Base-by-base conservation (phyloP, 352 stramenopile genomes). In the Elongisporangium anandrum region DNA sequence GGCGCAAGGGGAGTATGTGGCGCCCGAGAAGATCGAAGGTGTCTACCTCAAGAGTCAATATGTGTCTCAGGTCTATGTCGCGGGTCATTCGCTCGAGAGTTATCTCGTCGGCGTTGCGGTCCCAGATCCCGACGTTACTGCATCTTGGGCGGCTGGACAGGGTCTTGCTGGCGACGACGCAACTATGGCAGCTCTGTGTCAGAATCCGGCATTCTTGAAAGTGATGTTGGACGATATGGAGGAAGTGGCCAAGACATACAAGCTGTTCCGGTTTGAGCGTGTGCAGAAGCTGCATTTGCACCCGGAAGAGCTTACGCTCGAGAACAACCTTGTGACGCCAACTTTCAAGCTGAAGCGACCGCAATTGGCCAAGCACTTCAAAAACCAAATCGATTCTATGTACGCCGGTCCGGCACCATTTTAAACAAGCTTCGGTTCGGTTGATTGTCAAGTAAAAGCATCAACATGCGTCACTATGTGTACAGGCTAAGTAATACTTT, bases 341-440 rank as follows among this genome's bases (percentile, higher is more conserved):
- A 98, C 96, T 2, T 98, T 98, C 75, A 99, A 99, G 66, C 83
- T 98, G 66, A 99, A 98, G 75, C 77, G 96, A 0, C 80, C 83
- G 39, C 70, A 97, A 61, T 85, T 98, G 12, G 80, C 96, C 29
- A 82, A 96, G 57, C 74, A 72, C 21, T 97, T 98, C 56, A 22
- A 74, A 22, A 64, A 85, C n/a, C 56, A 96, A 29, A 91, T 98
- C 53, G 65, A 80, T 23, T 60, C 56, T 0, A 78, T 98, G 69
- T 98, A 98, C 75, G 53, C 23, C 58, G 39, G 38, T 16, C 48
- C 26, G 6, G 26, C 26, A 1, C 26, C 26, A 5, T 38, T 38
- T 38, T 38, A 38, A 29, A 38, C 26, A 5, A n/a, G n/a, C n/a
- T n/a, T n/a, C n/a, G n/a, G n/a, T n/a, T n/a, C n/a, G n/a, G n/a